phyloP scores from a whole-genome alignment of 176 grass and related monocot species.

The Aegilops umbellulata region DNA sequence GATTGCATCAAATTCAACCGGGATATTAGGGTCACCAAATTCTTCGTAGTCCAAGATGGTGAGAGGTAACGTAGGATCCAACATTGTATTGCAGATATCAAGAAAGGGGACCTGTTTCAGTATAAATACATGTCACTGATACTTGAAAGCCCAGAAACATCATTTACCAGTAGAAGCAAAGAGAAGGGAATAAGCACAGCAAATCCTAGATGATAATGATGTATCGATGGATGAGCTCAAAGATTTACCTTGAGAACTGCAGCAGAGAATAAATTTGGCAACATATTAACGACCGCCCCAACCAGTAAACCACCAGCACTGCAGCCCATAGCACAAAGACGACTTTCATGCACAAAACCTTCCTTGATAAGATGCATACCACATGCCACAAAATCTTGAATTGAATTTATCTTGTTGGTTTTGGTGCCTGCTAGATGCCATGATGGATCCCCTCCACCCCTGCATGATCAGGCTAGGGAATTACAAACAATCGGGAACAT shows the following conservation, averaged over 20 bases:
- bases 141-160: neutral
- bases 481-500: constrained; percentile 22
- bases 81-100: constrained; percentile 87
- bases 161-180: neutral
- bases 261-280: constrained; percentile 82
- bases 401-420: constrained; percentile 80
- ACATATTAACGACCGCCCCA: constrained; percentile 68
- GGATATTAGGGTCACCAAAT: constrained; percentile 77
- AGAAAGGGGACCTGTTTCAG: constrained; percentile 83
- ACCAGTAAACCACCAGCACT: constrained; percentile 89
- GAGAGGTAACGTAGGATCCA: constrained; percentile 91
- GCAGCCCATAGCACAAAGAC: constrained; percentile 75
- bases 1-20: constrained; percentile 71
- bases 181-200: neutral
- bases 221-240: neutral
- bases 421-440: constrained; percentile 80
- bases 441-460: constrained; percentile 69
- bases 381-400: constrained; percentile 79
- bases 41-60: constrained; percentile 95
- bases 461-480: constrained; percentile 42
- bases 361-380: constrained; percentile 70
- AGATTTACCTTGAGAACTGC: constrained; percentile 80
- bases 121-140: constrained; percentile 20
- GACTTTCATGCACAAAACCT: constrained; percentile 78
- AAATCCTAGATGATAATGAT: neutral